Evolutionary conservation across 768 basidiomycete species (phyloP).

Genomic region (Boletus patriciae): DNA sequence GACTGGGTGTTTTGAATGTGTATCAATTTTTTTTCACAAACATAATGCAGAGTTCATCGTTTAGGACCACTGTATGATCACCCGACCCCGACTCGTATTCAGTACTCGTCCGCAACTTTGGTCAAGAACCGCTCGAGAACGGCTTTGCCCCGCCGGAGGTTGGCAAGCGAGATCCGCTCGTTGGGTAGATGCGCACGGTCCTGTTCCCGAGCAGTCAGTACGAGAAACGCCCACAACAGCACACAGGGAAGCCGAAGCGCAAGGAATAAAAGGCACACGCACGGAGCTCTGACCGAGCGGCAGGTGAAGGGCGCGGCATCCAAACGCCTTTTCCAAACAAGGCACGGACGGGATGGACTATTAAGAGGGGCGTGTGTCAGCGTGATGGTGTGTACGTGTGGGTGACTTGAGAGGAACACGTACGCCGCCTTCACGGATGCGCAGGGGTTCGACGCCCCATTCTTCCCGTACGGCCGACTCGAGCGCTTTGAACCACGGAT

Average conservation of each 20-base stretch:
- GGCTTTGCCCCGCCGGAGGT: slow-evolving; percentile 74
- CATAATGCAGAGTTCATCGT: too few species aligned
- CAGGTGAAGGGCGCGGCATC: slow-evolving; percentile 86
- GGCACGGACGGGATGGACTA: slow-evolving; percentile 95
- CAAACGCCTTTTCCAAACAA: slow-evolving; percentile 88
- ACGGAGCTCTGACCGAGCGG: slow-evolving; percentile 93
- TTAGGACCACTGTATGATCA: too few species aligned
- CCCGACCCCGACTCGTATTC: too few species aligned
- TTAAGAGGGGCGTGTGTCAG: not conserved
- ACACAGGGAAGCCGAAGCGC: not conserved
- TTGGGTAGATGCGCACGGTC: slow-evolving; percentile 93
- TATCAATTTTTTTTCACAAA: too few species aligned
- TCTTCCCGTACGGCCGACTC: slow-evolving; percentile 81
- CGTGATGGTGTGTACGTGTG: not conserved
- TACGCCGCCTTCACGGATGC: slow-evolving; percentile 93
- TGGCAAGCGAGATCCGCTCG: slow-evolving; percentile 84
- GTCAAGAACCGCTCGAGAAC: slow-evolving; percentile 74
- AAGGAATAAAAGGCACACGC: slow-evolving; percentile 24
- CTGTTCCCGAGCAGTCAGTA: slow-evolving; percentile 36
- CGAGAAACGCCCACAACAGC: too few species aligned
- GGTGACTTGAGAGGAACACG: slow-evolving; percentile 27
- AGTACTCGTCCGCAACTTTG: slow-evolving; percentile 43
- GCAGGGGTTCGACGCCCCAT: slow-evolving; percentile 83
- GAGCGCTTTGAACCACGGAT: slow-evolving; percentile 83
- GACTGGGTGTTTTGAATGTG: not conserved